phyloP scores from a whole-genome alignment of 768 basidiomycete genomes.

The Dictyophora rubrovolvata region DNA sequence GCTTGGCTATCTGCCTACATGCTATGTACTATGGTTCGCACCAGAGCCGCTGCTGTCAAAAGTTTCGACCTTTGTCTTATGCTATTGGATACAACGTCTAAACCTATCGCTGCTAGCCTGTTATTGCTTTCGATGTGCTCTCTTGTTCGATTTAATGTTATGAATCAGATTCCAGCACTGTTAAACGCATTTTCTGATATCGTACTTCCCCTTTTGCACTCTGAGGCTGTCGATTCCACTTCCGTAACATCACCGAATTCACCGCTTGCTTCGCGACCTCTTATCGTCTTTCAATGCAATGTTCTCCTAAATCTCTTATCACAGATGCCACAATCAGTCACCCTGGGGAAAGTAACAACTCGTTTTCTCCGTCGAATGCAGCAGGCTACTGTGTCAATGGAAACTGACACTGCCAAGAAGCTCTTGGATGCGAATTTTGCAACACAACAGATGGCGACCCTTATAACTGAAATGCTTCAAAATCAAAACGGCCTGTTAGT shows the following conservation, averaged over 20 bases:
- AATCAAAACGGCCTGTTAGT: background rate
- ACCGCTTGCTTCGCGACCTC: background rate
- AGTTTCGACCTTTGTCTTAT: background rate
- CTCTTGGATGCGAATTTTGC: background rate
- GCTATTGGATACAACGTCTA: slow-evolving; percentile 1
- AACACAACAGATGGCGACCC: background rate
- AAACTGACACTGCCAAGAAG: background rate
- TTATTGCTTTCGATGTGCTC: slow-evolving; percentile 5
- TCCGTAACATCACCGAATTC: background rate
- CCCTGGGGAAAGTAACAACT: background rate
- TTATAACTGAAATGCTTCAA: background rate
- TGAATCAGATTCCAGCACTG: background rate
- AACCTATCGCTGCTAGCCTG: background rate
- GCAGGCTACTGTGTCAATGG: background rate
- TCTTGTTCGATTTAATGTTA: background rate
- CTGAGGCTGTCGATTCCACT: background rate
- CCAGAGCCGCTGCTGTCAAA: background rate
- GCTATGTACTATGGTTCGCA: background rate
- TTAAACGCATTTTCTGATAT: background rate
- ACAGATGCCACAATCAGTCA: background rate
- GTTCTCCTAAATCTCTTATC: slow-evolving; percentile 4
- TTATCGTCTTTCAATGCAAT: slow-evolving; percentile 6
- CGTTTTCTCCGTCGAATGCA: slow-evolving; percentile 1
- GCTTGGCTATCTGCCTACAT: slow-evolving; percentile 1
- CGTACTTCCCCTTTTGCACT: background rate